A percentile compares a stretch with the other conserved stretches of the same genome.
These are phyloP conservation scores for Elaeagnus macrophylla DNA, from an alignment of 306 rosid species.

Conservation along the genomic window DNA sequence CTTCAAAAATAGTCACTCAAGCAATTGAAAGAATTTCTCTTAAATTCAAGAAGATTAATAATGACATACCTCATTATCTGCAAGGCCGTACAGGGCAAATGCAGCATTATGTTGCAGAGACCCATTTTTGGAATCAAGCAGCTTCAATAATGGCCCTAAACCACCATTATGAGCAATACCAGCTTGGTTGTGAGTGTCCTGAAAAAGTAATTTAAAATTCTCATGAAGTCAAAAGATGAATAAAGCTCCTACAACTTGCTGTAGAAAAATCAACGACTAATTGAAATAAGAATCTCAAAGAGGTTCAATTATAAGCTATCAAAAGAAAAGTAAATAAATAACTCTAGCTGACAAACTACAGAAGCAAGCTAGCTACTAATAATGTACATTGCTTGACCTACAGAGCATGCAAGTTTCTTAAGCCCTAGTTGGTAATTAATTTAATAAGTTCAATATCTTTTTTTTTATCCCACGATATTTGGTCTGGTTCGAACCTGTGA, in stretches of 20 bases:
- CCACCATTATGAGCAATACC: conserved; percentile 97
- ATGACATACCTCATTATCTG: conserved; percentile 81
- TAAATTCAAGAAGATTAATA: conserved; percentile 11
- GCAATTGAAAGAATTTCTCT: not conserved
- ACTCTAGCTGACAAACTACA: too few relatives aligned
- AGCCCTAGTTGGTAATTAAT: too few relatives aligned
- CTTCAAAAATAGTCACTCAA: too few relatives aligned
- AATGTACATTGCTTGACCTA: too few relatives aligned
- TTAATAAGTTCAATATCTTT: too few relatives aligned
- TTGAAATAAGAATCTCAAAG: not conserved
- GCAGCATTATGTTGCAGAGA: conserved; percentile 99
- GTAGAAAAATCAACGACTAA: not conserved
- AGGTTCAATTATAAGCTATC: too few relatives aligned
- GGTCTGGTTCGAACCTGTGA: too few relatives aligned
- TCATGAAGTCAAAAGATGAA: conserved; percentile 18
- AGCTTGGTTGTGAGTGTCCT: conserved; percentile 96
- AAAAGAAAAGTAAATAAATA: too few relatives aligned
- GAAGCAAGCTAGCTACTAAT: too few relatives aligned
- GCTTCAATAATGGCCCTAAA: conserved; percentile 78
- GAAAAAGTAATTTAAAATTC: conserved; percentile 14
- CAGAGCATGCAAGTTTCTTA: too few relatives aligned
- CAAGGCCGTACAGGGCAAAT: conserved; percentile 95
- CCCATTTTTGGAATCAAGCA: conserved; percentile 96
- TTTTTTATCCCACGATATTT: too few relatives aligned
- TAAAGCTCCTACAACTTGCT: conserved; percentile 10